Evolutionary conservation across 2,329 filamentous ascomycete species (phyloP).

Genomic region (Trichoderma endophyticum): DNA sequence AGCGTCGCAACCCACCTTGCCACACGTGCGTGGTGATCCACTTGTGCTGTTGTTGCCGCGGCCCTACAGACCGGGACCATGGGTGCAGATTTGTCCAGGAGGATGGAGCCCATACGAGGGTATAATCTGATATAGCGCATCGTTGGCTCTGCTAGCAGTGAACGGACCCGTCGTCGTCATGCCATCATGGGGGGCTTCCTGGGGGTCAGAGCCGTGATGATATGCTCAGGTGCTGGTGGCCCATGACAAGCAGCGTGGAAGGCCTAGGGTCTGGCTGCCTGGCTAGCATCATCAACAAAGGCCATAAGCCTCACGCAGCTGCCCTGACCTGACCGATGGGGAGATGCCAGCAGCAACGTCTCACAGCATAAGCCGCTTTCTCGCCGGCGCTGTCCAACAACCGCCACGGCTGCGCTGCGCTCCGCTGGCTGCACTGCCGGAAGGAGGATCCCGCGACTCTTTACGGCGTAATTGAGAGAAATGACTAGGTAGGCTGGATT

Average conservation of each 20-base stretch:
- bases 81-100: constrained; percentile 11
- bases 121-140: constrained; percentile 9
- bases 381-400: neutral
- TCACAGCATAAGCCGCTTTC: neutral
- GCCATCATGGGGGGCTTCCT: constrained; percentile 8
- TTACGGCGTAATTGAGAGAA: neutral
- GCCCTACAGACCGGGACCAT: constrained; percentile 16
- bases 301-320: constrained; percentile 4
- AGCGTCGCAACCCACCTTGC: constrained; percentile 17
- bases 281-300: neutral
- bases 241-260: constrained; percentile 9
- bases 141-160: constrained; percentile 11
- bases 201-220: constrained; percentile 3
- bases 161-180: constrained; percentile 15
- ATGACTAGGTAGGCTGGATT: neutral
- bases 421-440: neutral
- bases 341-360: constrained; percentile 8
- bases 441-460: neutral
- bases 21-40: constrained; percentile 18
- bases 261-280: neutral
- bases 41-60: constrained; percentile 9
- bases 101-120: neutral
- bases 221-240: constrained; percentile 17
- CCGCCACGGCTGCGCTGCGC: neutral
- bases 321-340: neutral